Conservation (phyloP, 352 stramenopile species). For the Phytophthora sansomeana region DNA sequence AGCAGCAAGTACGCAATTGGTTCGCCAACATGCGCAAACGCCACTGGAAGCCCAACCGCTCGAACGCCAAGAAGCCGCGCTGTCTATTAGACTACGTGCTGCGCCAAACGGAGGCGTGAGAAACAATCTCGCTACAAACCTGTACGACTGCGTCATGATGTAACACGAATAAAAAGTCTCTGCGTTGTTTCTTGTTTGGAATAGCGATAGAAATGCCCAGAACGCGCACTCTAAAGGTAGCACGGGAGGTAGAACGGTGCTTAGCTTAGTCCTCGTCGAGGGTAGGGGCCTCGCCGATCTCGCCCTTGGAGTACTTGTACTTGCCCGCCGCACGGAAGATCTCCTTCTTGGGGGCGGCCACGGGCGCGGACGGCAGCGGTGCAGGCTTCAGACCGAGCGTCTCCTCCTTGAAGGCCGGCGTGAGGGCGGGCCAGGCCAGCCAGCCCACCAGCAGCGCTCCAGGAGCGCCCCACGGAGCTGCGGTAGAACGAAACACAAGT, state of each 20-base stretch:
- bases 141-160: not conserved
- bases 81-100: constrained; percentile 83
- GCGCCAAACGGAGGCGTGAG: constrained; percentile 60
- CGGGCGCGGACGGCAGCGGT: constrained; percentile 26
- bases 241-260: too few species aligned
- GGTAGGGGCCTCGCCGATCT: constrained; percentile 80
- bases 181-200: too few species aligned
- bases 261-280: constrained; percentile 65
- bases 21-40: constrained; percentile 92
- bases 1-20: constrained; percentile 90
- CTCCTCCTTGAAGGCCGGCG: constrained; percentile 78
- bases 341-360: constrained; percentile 31
- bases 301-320: constrained; percentile 81
- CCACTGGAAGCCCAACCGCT: constrained; percentile 84
- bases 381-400: constrained; percentile 63
- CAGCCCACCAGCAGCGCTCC: constrained; percentile 60
- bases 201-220: too few species aligned
- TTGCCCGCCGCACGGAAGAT: constrained; percentile 68
- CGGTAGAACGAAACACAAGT: not conserved
- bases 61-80: constrained; percentile 78
- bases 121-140: too few species aligned
- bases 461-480: constrained; percentile 66
- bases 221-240: too few species aligned
- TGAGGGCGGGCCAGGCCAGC: constrained; percentile 79
- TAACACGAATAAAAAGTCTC: not conserved